Evolutionary conservation across 78 protist species (phyloP), one percentile per base, ranked within the genome.

Genomic region (Speleostelium caveatum): DNA sequence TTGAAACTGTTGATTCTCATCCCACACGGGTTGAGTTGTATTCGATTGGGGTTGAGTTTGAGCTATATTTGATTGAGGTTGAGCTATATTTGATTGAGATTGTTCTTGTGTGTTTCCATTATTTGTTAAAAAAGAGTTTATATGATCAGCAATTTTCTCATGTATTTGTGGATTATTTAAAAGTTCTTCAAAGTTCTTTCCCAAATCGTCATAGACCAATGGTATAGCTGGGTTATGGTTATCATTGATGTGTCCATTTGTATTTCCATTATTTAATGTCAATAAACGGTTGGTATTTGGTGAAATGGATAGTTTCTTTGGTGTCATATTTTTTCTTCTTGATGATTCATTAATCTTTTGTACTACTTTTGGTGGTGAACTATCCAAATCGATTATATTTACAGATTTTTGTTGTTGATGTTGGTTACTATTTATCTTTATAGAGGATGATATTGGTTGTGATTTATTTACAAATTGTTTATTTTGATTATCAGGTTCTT

Each of bases 141-240:
- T 83, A n/a, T 32, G 38, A 30, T 67, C 91, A 19, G 91, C 79
- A 22, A 83, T 39, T 32, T 83, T 83, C 24, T 83, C 73, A 5
- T 30, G 59, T 1, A 83, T 26, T 0, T 69, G 78, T n/a, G 91
- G 91, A 41, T 69, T 83, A 26, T 59, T 67, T 58, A 59, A 60
- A 6, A 80, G 22, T n/a, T 79, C 77, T 55, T 75, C 85, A 60
- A 65, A 19, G 12, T 39, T 35, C 45, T 69, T 66, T 19, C 77
- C 77, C 8, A 71, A 68, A 32, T 65, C 72, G 10, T 45, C 53
- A 45, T 14, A 45, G 14, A 28, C 30, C 5, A 36, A 51, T 72
- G 19, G 39, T 53, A 72, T 32, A 26, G 6, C 4, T 6, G 7
- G 16, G 4, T 24, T 49, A 55, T 8, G 51, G 1, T 49, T 53